Evolutionary conservation across 805 yeast genomes (phyloP), one percentile per base, ranked within the genome.

Genomic region (Alloascoidea africana): DNA sequence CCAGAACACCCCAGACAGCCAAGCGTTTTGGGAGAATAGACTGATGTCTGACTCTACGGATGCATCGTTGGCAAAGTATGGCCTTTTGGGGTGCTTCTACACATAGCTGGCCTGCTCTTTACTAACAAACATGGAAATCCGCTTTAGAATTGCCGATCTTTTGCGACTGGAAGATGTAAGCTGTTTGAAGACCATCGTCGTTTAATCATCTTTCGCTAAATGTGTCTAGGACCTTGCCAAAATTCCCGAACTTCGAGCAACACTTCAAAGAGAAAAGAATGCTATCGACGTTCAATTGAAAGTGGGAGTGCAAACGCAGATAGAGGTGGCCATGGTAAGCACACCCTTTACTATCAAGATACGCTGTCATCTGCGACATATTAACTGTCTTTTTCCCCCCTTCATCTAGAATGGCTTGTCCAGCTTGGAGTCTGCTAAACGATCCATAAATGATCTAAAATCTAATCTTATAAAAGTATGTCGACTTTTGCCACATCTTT

Each of bases 281-380:
- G 67, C 80, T 2, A 62, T 85, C 8, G 95, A 84, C 46, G 63
- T 77, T 36, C 89, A 85, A 51, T 61, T 89, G 44, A 73, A 71
- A 47, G 58, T 79, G 32, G 80, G 78, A 37, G 71, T 84, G n/a
- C 73, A 70, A 49, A 66, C 66, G 32, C 84, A 76, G 45, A 68
- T 73, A 40, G 75, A 71, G 34, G 57, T 69, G 5, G 68, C 81
- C 1, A 56, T 71, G 44, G 59, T 46, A 32, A 14, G 44, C 16
- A 8, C 15, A 2, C 18, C 17, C n/a, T n/a, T 6, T 19, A n/a
- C 5, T 13, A 14, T 23, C 16, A 5, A 34, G 16, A 14, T 36
- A 8, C 11, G 2, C 4, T 14, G 23, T 16, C 23, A 14, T 16
- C 4, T 16, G n/a, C 19, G 18, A 35, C 38, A 5, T 14, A 14